Base-by-base conservation (phyloP, 2,329 filamentous ascomycete species). In the Calonectria honghensis region DNA sequence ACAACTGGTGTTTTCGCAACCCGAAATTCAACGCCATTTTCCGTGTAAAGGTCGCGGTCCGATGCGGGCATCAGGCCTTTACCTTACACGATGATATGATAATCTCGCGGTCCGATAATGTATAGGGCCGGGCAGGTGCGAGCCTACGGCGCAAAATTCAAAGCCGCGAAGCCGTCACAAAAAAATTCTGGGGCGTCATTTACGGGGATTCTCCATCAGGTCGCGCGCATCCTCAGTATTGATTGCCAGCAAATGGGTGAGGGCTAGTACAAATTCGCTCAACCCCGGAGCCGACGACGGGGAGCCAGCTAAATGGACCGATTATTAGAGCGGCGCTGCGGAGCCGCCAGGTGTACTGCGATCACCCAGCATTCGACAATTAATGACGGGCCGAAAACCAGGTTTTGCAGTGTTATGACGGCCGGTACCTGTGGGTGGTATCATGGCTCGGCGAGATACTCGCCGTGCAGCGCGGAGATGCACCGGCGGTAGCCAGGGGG, bases 391-490 rank as follows among this genome's bases (percentile, higher is more conserved):
- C 61, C 61, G 61, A 50, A 45, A 45, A 50, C 61, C 41, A 65
- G 61, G 61, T 65, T 32, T 20, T 20, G 20, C 45, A 48, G 41
- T 18, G 61, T 27, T 50, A 16, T 50, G 41, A 35, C 31, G 31
- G 39, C 39, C 31, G 61, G 39, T 20, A 35, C 41, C 27, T 45
- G 27, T 35, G 39, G 39, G 61, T 65, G 61, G 61, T 18, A 65
- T 63, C 57, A 63, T 63, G 35, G 35, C 27, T 63, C 57, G 57
- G 57, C 57, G 35, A 63, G 57, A 63, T 63, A 63, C 7, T 63
- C n/a, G 57, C 61, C 61, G 27, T 24, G 61, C 24, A 35, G 41
- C 41, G 39, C 57, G 35, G 57, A 39, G 57, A 63, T 41, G 57
- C 6, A 63, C 35, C 35, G 35, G 57, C 14, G 29, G 20, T n/a